phyloP scores from a whole-genome alignment of 2,329 filamentous ascomycete species.

The Aspergillus transmontanensis region DNA sequence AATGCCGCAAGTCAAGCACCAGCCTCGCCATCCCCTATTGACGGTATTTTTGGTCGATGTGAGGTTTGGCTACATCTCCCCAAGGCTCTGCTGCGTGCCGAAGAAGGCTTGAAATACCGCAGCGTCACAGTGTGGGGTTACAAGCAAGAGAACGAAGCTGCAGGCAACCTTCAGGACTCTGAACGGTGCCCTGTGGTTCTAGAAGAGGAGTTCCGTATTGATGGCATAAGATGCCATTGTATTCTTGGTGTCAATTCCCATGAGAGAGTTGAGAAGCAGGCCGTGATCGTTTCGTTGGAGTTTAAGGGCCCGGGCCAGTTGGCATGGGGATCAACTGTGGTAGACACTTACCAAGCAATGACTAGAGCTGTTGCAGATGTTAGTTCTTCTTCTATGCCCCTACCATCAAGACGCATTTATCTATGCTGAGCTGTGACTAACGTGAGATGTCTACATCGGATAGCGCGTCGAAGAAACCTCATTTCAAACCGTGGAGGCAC shows the following conservation, averaged over 20 bases:
- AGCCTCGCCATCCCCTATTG: conserved; percentile 24
- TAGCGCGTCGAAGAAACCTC: conserved; percentile 50
- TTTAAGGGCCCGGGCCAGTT: conserved; percentile 38
- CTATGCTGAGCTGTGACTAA: conserved; percentile 4
- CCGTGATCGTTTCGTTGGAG: conserved; percentile 45
- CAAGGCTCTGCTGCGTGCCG: conserved; percentile 48
- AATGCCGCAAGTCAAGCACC: conserved; percentile 12
- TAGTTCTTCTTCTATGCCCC: conserved; percentile 5
- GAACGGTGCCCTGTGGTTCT: conserved; percentile 31
- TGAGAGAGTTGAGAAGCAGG: conserved; percentile 54
- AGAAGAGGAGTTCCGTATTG: conserved; percentile 45
- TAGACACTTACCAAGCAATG: conserved; percentile 44
- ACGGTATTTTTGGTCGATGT: conserved; percentile 35
- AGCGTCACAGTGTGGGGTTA: conserved; percentile 38
- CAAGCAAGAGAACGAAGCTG: conserved; percentile 24
- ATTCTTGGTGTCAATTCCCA: conserved; percentile 57
- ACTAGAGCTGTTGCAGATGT: conserved; percentile 44
- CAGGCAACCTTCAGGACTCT: conserved; percentile 25
- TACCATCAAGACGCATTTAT: neutral
- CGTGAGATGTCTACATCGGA: neutral
- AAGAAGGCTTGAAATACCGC: conserved; percentile 45
- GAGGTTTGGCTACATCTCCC: conserved; percentile 45
- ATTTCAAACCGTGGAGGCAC: conserved; percentile 55
- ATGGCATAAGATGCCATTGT: conserved; percentile 47
- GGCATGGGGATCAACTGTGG: conserved; percentile 35